phyloP scores from a whole-genome alignment of 352 stramenopile species.

The Pythium brachiatum region DNA sequence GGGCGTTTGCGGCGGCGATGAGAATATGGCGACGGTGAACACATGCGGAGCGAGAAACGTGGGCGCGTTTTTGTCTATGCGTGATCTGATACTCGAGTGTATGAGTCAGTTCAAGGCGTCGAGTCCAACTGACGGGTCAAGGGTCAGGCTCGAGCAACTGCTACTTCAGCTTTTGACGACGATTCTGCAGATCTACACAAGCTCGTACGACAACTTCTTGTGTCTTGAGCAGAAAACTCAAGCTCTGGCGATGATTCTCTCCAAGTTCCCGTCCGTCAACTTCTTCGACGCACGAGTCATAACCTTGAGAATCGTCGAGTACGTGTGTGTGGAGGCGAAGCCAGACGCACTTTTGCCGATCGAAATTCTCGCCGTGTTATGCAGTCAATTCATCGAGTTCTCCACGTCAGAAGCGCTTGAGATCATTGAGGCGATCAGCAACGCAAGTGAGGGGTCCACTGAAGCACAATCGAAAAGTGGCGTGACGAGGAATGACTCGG shows the following conservation, averaged over 20 bases:
- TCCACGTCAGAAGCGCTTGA: slow-evolving; percentile 31
- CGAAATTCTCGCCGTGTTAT: slow-evolving; percentile 65
- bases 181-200: slow-evolving; percentile 69
- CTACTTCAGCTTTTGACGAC: slow-evolving; percentile 62
- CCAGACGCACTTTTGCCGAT: slow-evolving; percentile 40
- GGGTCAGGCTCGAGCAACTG: slow-evolving; percentile 39
- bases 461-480: slow-evolving; percentile 12
- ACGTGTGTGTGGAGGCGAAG: slow-evolving; percentile 58
- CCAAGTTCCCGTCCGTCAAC: slow-evolving; percentile 49
- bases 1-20: slow-evolving; percentile 30
- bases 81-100: slow-evolving; percentile 62
- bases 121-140: not conserved
- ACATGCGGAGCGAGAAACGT: slow-evolving; percentile 59
- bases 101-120: slow-evolving; percentile 31
- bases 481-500: not conserved
- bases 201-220: slow-evolving; percentile 68
- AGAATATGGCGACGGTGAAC: slow-evolving; percentile 40
- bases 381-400: slow-evolving; percentile 59
- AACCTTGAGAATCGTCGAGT: slow-evolving; percentile 75
- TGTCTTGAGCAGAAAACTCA: slow-evolving; percentile 69
- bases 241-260: slow-evolving; percentile 62
- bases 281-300: slow-evolving; percentile 66
- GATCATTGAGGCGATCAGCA: slow-evolving; percentile 16
- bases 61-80: slow-evolving; percentile 54
- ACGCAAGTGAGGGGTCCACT: not conserved